Evolutionary conservation across 345 rosid genomes (phyloP), one percentile per base, ranked within the genome.

Genomic region (Lepidium sativum): DNA sequence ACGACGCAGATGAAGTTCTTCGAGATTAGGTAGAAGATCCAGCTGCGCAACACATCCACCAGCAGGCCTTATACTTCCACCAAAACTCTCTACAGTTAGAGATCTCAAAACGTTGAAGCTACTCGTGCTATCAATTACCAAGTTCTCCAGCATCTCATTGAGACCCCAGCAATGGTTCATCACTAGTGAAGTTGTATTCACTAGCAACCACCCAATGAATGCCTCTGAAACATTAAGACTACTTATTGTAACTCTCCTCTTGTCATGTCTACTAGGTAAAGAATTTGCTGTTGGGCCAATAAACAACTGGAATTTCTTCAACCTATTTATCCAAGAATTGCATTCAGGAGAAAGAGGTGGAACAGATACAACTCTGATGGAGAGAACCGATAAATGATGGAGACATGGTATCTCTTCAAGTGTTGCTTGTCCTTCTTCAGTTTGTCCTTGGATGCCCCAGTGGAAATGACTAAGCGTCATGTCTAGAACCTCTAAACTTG

Each of bases 391-490:
- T 42, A 74, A 60, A 23, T 23, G 61, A 38, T 44, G 34, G 32
- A 77, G 78, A 42, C 42, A 51, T 4, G 52, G 35, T 6, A 73
- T 45, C 61, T 68, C 81, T 17, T 70, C 64, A n/a, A 78, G 60
- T 31, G 60, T 56, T 54, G 73, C 71, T 57, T 70, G 69, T 15
- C 76, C 70, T 16, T 70, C 52, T 41, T 74, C 73, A 48, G 29
- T 45, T 17, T 78, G 23, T 47, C 45, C 69, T 16, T 40, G 59
- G 42, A 74, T 50, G 9, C 57, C 64, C 76, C 81, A 78, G 18
- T 62, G 72, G 42, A 75, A 79, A 51, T 60, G 67, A 66, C 83
- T 79, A 27, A 48, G 65, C 2, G 80, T 67, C 83, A 81, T 79
- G 75, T 79, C 77, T 33, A 83, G 62, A 47, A 54, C 63, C 63